These are phyloP conservation scores for Aureobasidium zeae DNA, from an alignment of 2,329 filamentous ascomycete genomes.

Conservation along the genomic window DNA sequence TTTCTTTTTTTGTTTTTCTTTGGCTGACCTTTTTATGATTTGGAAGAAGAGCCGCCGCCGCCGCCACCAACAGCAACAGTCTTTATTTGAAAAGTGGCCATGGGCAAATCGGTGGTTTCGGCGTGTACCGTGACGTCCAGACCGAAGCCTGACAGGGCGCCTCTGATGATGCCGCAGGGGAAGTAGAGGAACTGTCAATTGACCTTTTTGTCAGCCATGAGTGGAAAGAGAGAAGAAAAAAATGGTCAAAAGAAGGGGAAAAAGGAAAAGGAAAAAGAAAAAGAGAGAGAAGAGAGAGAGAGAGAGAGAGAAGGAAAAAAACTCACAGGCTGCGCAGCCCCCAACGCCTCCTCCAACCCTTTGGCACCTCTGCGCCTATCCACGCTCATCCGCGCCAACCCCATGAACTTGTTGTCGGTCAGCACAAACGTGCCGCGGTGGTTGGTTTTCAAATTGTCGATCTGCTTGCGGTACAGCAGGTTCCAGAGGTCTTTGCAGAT, in stretches of 20 bases:
- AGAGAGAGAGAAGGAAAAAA: constrained; percentile 5
- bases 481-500: constrained; percentile 98
- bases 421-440: constrained; percentile 94
- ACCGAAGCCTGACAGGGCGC: constrained; percentile 83
- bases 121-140: constrained; percentile 87
- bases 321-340: constrained; percentile 69
- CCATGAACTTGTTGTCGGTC: constrained; percentile 85
- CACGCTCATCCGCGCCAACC: constrained; percentile 81
- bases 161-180: constrained; percentile 83
- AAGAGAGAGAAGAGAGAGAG: neutral
- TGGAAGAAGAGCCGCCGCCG: too few species aligned
- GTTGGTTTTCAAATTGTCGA: constrained; percentile 98
- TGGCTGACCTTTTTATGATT: too few species aligned
- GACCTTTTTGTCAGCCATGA: too few species aligned
- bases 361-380: constrained; percentile 38
- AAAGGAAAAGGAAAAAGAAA: neutral
- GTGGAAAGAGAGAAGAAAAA: too few species aligned
- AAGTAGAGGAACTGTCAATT: constrained; percentile 74
- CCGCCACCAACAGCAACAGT: too few species aligned
- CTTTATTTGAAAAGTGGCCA: constrained; percentile 93
- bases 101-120: constrained; percentile 76
- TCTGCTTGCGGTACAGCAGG: constrained; percentile 88
- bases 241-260: neutral
- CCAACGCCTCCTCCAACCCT: constrained; percentile 45
- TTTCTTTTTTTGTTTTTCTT: too few species aligned